A percentile compares a stretch with the other conserved stretches of the same genome.
Evolutionary conservation across 345 rosid genomes (phyloP).

Genomic region (Rhizophora apiculata): DNA sequence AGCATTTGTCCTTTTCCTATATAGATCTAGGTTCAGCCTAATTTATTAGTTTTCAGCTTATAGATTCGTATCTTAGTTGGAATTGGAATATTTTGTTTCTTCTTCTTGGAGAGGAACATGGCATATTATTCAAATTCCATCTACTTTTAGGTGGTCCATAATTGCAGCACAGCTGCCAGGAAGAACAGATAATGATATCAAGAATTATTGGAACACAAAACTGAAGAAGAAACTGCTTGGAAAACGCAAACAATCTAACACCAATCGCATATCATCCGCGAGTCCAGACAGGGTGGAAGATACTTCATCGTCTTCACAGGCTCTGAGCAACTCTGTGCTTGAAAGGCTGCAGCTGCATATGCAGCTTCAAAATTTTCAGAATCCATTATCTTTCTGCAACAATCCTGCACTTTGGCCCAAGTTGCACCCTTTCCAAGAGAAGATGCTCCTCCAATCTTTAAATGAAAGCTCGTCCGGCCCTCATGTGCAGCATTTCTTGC

Average conservation of each 20-base stretch:
- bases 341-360: conserved; percentile 93
- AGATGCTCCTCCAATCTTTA: conserved; percentile 39
- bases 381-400: conserved; percentile 58
- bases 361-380: conserved; percentile 77
- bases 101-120: conserved; percentile 12
- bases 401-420: conserved; percentile 74
- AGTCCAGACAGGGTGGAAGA: conserved; percentile 24
- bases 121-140: conserved; percentile 2
- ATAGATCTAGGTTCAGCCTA: conserved; percentile 32
- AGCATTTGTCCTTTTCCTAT: conserved; percentile 38
- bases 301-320: conserved; percentile 33
- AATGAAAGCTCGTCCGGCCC: conserved; percentile 19
- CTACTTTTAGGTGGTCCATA: conserved; percentile 78
- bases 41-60: not conserved
- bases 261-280: conserved; percentile 23
- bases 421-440: conserved; percentile 55
- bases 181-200: conserved; percentile 96
- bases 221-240: conserved; percentile 93
- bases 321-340: conserved; percentile 64
- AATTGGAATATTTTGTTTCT: conserved; percentile 12
- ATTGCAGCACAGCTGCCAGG: conserved; percentile 99
- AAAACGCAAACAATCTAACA: conserved; percentile 58
- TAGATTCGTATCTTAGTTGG: not conserved
- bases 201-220: conserved; percentile 96
- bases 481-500: conserved; percentile 19